Percentiles rank a stretch among this genome's conserved stretches.
These are phyloP conservation scores for Amauroascus niger DNA, from an alignment of 2,329 filamentous ascomycete genomes.

Conservation along the genomic window DNA sequence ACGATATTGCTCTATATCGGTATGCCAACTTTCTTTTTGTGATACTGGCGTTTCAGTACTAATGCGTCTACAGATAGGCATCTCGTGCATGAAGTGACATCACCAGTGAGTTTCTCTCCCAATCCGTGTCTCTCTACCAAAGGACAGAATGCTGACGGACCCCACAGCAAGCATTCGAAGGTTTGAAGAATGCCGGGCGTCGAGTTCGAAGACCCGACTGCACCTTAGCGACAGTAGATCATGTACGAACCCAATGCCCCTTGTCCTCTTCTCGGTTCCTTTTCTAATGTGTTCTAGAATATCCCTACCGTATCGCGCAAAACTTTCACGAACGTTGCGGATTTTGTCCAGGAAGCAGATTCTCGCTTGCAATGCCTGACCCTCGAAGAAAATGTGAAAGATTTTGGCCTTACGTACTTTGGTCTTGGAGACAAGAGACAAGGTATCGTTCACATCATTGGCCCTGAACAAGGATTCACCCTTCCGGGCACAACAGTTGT, in stretches of 20 bases:
- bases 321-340: slow-evolving; percentile 82
- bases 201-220: slow-evolving; percentile 89
- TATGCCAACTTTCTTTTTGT: slow-evolving; percentile 30
- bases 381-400: slow-evolving; percentile 93
- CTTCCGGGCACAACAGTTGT: slow-evolving; percentile 94
- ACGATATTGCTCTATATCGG: slow-evolving; percentile 89
- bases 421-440: slow-evolving; percentile 92
- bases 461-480: slow-evolving; percentile 96
- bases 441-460: slow-evolving; percentile 97
- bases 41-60: background rate
- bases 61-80: slow-evolving; percentile 59
- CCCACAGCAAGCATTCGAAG: slow-evolving; percentile 85
- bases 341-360: slow-evolving; percentile 91
- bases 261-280: background rate
- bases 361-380: slow-evolving; percentile 90
- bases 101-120: slow-evolving; percentile 55
- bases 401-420: slow-evolving; percentile 94
- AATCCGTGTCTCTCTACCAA: slow-evolving; percentile 5
- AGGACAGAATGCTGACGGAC: background rate
- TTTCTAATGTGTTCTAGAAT: slow-evolving; percentile 50
- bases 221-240: slow-evolving; percentile 91
- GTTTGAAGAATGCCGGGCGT: slow-evolving; percentile 77
- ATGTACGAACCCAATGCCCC: slow-evolving; percentile 53
- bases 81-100: slow-evolving; percentile 96
- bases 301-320: slow-evolving; percentile 86